These are phyloP conservation scores for Linderniella brevidens DNA, from an alignment of 257 asterid species.

Conservation along the genomic window DNA sequence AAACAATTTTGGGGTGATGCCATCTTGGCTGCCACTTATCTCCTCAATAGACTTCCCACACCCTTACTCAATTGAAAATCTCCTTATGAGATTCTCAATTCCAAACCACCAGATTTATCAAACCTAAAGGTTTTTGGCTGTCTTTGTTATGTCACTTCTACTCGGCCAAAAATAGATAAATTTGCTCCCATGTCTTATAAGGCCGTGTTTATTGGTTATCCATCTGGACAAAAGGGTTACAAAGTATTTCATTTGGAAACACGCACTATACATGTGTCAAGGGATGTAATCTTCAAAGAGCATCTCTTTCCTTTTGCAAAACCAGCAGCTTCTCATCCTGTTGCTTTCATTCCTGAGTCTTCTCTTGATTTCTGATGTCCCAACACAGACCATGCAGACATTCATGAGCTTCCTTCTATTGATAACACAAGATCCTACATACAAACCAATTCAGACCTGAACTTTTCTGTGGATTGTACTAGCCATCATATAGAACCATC, in stretches of 20 bases:
- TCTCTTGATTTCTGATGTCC: too few species aligned
- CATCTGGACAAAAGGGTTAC: background rate
- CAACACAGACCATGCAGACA: too few species aligned
- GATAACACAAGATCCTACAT: too few species aligned
- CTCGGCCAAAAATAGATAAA: background rate
- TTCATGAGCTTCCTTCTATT: too few species aligned
- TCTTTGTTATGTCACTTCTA: background rate
- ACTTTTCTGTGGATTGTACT: too few species aligned
- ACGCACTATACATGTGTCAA: background rate
- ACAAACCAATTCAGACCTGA: too few species aligned
- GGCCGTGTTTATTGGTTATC: background rate
- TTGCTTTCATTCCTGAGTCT: too few species aligned
- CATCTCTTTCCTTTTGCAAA: too few species aligned
- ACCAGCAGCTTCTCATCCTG: too few species aligned
- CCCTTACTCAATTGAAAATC: background rate
- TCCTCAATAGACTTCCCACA: background rate
- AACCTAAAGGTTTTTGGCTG: background rate
- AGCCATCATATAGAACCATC: too few species aligned
- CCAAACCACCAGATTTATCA: background rate
- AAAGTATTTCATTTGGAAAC: background rate
- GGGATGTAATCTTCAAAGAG: too few species aligned
- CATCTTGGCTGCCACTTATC: background rate
- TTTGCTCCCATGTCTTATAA: background rate
- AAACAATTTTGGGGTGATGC: too few species aligned
- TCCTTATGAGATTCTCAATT: background rate